Base-by-base conservation (phyloP, 768 basidiomycete species). In the Kwoniella sp. region DNA sequence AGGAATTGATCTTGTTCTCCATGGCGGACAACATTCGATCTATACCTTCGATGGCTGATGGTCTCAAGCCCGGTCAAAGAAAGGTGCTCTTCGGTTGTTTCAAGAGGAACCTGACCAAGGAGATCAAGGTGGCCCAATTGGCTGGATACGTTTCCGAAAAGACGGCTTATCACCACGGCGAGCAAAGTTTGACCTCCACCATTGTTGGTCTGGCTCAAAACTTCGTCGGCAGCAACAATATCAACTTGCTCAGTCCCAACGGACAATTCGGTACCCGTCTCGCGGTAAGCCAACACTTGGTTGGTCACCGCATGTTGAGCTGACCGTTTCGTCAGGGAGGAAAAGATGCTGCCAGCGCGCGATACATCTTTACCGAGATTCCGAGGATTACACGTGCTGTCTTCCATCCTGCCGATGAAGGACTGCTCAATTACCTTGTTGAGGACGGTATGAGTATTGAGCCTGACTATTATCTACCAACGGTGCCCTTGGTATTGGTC, bases 1-100 rank as follows among this genome's bases (percentile, higher is more conserved):
- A 84, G 75, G 95, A 99, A 70, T 77, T 99, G 39, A 96, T 99
- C 54, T 80, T 96, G 23, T 99, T 96, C 80, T 99, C 95, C 1
- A 96, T 98, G 89, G 95, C 95, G 3, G 95, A 99, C 70, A 98
- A 98, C 67, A 82, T 95, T 59, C 91, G 95, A 50, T 99, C 95
- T 3, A 98, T 99, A 60, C 95, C 95, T 2, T 95, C 87, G 0
- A 81, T 89, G 14, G 83, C 84, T 11, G 95, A 98, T 70, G 95
- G 95, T 38, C 78, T 99, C 51, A 99, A 99, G 75, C 93, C 95
- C 33, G 92, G 91, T 72, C 95, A 99, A 69, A 80, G 95, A 32
- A 99, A 99, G 73, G 89, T 99, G 37, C 81, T 98, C 27, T 98
- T 90, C 84, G 89, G 80, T 62, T 90, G 88, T 74, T 98, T 96